Evolutionary conservation across 768 basidiomycete species (phyloP).

Genomic region (Tricholoma sp.): DNA sequence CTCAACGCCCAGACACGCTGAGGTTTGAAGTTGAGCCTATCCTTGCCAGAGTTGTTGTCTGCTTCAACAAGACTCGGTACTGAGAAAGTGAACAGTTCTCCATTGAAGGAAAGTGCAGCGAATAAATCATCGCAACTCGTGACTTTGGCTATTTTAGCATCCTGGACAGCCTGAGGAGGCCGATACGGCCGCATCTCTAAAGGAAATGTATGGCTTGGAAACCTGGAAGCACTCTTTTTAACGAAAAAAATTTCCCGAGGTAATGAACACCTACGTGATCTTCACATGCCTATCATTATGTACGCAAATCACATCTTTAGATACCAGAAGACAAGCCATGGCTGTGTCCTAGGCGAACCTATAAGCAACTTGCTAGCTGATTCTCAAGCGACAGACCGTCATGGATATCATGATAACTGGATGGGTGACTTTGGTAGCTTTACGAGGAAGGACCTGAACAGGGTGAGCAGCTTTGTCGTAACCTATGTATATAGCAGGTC

Average conservation of each 20-base stretch:
- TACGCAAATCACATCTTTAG: conserved; percentile 77
- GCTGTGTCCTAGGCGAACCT: conserved; percentile 60
- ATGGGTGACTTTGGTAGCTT: conserved; percentile 72
- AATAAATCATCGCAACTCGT: conserved; percentile 75
- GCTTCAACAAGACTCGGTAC: conserved; percentile 30
- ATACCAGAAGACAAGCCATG: conserved; percentile 76
- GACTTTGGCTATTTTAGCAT: conserved; percentile 73
- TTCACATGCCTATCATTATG: conserved; percentile 74
- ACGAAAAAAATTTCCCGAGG: neutral
- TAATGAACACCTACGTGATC: conserved; percentile 49
- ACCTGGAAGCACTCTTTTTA: conserved; percentile 33
- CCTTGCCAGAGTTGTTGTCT: conserved; percentile 25
- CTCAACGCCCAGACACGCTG: conserved; percentile 89
- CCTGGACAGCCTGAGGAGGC: conserved; percentile 70
- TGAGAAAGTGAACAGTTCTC: conserved; percentile 88
- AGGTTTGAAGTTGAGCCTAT: conserved; percentile 54
- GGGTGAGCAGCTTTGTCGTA: conserved; percentile 75
- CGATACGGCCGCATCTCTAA: conserved; percentile 73
- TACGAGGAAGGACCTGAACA: conserved; percentile 71
- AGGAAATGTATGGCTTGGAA: conserved; percentile 74
- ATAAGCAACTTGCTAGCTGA: neutral
- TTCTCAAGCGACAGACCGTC: conserved; percentile 45
- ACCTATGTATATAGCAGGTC: conserved; percentile 38
- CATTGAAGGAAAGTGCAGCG: conserved; percentile 76
- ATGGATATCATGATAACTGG: conserved; percentile 70